These are phyloP conservation scores for Yarrowia divulgata DNA, from an alignment of 805 yeast genomes.

Conservation along the genomic window DNA sequence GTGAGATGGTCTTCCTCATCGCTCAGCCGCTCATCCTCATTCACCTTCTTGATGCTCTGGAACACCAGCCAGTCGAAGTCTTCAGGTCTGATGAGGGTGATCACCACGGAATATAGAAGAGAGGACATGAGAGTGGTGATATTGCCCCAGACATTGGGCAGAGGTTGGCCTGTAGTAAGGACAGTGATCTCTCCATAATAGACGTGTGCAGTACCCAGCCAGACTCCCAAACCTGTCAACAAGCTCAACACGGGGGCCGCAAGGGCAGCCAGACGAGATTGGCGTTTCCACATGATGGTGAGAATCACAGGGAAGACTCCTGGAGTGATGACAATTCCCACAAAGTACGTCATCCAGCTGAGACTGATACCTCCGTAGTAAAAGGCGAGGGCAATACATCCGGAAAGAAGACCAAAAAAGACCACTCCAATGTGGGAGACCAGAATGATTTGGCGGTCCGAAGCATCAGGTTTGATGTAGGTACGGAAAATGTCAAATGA, in stretches of 20 bases:
- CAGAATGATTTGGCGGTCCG: constrained; percentile 53
- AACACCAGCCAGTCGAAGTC: constrained; percentile 51
- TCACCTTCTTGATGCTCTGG: constrained; percentile 17
- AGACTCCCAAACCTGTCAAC: constrained; percentile 38
- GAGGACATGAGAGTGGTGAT: constrained; percentile 47
- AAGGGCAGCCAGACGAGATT: constrained; percentile 34
- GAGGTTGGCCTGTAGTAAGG: constrained; percentile 44
- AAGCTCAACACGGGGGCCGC: constrained; percentile 39
- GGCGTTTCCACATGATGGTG: constrained; percentile 63
- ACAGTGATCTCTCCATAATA: constrained; percentile 46
- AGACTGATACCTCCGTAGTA: constrained; percentile 77
- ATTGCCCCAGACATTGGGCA: constrained; percentile 47
- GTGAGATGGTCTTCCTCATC: too few species aligned
- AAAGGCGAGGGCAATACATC: constrained; percentile 79
- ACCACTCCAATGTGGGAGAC: constrained; percentile 57
- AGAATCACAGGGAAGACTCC: constrained; percentile 47
- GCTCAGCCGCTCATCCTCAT: not conserved
- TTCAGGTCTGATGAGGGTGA: constrained; percentile 53
- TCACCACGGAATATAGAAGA: constrained; percentile 43
- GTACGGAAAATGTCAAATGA: constrained; percentile 59
- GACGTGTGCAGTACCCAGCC: constrained; percentile 46
- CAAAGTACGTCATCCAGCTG: constrained; percentile 70
- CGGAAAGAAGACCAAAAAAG: constrained; percentile 59
- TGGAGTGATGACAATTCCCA: constrained; percentile 70
- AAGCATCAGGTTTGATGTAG: constrained; percentile 55